Base-by-base conservation (phyloP, 1,284 basidiomycete genomes). In the Trichosporon asahii region DNA sequence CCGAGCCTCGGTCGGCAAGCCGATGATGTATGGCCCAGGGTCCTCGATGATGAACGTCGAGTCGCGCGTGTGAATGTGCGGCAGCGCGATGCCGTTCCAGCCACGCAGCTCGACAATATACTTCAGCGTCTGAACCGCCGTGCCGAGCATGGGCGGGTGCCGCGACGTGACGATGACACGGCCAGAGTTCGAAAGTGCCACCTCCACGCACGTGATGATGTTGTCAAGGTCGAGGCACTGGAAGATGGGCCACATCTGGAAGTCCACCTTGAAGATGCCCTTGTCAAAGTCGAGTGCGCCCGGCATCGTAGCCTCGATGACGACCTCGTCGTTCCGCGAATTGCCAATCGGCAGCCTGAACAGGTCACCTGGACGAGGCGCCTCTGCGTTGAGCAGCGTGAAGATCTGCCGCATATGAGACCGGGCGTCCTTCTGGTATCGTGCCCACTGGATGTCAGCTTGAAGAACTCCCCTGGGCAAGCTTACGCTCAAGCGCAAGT, bases 191-290 rank as follows among this genome's bases (percentile, higher is more conserved):
- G 94, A 89, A 44, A 98, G 86, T 0, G 95, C 95, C 76, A 98
- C 55, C 88, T 98, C 95, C 79, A 94, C 94, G 70, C 94, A 91
- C 29, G 92, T 95, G 70, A 98, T 84, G 72, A 98, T 92, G 78
- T 97, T 95, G 81, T 97, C 95, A 70, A 98, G 88, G 76, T 95
- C 95, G 70, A 98, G 84, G 73, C 91, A 92, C 81, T 96, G 93
- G 88, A 98, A 98, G 67, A 98, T 81, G 0, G 95, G 95, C 94
- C 95, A 98, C 89, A 97, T 93, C 64, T 94, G 94, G 80, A 96
- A 95, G 78, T 86, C 82, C 66, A 84, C 81, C 61, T 82, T 79
- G 66, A 84, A 76, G 37, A 84, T 72, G 27, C 82, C 84, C 29
- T 77, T 77, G 33, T 83, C 80, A 76, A 85, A 85, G 70, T 86